phyloP scores from a whole-genome alignment of 257 asterid genomes.

The Solanum stenotomum region DNA sequence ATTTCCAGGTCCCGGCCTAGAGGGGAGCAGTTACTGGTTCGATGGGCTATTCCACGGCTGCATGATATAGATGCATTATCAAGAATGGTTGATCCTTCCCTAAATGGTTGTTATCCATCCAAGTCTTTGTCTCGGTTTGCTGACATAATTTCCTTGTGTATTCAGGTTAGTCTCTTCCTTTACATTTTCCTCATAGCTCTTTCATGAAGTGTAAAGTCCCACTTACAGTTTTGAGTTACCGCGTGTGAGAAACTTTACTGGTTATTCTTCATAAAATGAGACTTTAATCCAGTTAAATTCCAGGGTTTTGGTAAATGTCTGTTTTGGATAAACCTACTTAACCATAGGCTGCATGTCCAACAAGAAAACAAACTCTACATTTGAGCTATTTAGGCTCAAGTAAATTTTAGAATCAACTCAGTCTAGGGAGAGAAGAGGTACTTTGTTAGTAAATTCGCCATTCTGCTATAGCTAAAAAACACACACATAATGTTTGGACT shows the following conservation, averaged over 20 bases:
- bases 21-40: slow-evolving; percentile 66
- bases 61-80: slow-evolving; percentile 79
- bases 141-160: slow-evolving; percentile 76
- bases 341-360: neutral
- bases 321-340: neutral
- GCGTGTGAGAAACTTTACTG: neutral
- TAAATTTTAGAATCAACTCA: neutral
- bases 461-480: neutral
- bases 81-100: slow-evolving; percentile 86
- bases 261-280: neutral
- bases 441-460: neutral
- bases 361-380: neutral
- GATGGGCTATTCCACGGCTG: slow-evolving; percentile 83
- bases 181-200: neutral
- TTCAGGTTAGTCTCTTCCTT: slow-evolving; percentile 46
- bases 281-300: neutral
- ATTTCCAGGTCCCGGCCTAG: slow-evolving; percentile 56
- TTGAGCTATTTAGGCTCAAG: neutral
- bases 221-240: neutral
- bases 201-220: neutral
- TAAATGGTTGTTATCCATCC: slow-evolving; percentile 66
- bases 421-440: neutral
- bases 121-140: slow-evolving; percentile 84
- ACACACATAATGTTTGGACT: neutral
- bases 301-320: neutral